phyloP scores from a whole-genome alignment of 2,329 filamentous ascomycete genomes.

The Aspergillus sp. region DNA sequence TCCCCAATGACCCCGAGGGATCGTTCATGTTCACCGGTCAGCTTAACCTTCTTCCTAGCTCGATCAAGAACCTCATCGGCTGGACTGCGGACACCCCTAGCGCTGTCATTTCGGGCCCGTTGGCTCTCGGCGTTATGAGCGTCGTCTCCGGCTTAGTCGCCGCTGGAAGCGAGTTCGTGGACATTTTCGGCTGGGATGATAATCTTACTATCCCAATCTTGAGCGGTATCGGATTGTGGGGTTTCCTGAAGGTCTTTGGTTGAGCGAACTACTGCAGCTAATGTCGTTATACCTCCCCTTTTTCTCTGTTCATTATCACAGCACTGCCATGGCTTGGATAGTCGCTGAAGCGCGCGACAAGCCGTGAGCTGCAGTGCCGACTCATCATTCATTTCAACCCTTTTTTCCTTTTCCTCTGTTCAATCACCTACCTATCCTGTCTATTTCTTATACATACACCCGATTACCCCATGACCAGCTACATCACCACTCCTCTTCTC shows the following conservation, averaged over 20 bases:
- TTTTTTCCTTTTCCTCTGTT: not conserved
- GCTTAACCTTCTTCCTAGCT: constrained; percentile 66
- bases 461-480: not conserved
- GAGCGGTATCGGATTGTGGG: constrained; percentile 85
- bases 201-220: constrained; percentile 95
- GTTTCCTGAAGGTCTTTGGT: constrained; percentile 85
- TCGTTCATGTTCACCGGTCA: constrained; percentile 79
- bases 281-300: not conserved
- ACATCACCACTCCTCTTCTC: not conserved
- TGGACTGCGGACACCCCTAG: constrained; percentile 54
- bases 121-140: constrained; percentile 79
- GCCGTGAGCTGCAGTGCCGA: not conserved
- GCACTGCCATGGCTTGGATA: not conserved
- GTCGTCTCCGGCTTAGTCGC: constrained; percentile 86
- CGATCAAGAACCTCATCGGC: constrained; percentile 61
- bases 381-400: not conserved
- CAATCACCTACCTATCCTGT: not conserved
- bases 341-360: not conserved
- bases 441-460: not conserved
- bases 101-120: constrained; percentile 65
- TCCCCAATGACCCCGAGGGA: constrained; percentile 67
- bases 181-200: constrained; percentile 93
- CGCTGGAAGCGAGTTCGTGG: constrained; percentile 83
- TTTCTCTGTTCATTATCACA: not conserved
- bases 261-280: constrained; percentile 14